Evolutionary conservation across 257 asterid genomes (phyloP).

Genomic region (Solanum sparsipilum): DNA sequence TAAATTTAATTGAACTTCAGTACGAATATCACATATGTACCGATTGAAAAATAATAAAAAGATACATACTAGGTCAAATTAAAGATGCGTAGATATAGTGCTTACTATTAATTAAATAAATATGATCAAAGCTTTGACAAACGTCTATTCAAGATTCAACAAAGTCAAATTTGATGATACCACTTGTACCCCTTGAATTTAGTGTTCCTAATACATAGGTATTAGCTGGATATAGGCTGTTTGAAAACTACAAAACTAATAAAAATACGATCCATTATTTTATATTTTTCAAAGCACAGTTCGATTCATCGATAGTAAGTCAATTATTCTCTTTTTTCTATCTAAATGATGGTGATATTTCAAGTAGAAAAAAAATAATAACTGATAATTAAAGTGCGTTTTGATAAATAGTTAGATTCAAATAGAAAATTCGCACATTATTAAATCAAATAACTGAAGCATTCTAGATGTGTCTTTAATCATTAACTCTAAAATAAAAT

Average conservation of each 20-base stretch:
- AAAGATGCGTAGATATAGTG: no score
- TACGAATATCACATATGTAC: neutral
- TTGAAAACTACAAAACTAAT: neutral
- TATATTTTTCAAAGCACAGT: neutral
- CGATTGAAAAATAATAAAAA: no score
- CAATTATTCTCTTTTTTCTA: no score
- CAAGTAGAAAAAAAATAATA: no score
- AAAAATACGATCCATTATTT: neutral
- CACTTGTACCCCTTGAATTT: neutral
- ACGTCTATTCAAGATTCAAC: neutral
- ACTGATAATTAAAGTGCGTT: no score
- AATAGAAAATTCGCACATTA: no score
- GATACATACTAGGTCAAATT: no score
- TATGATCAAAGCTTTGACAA: neutral
- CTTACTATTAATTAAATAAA: no score
- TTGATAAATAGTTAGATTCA: neutral
- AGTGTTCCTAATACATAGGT: neutral
- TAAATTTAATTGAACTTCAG: neutral
- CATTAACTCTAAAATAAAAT: no score
- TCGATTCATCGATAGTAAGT: neutral
- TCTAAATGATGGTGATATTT: no score
- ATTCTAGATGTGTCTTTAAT: no score
- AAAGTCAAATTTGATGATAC: neutral
- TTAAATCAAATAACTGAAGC: no score
- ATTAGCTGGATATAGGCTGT: neutral